phyloP scores from a whole-genome alignment of 768 basidiomycete species.

The Lactarius pseudohatsudake region DNA sequence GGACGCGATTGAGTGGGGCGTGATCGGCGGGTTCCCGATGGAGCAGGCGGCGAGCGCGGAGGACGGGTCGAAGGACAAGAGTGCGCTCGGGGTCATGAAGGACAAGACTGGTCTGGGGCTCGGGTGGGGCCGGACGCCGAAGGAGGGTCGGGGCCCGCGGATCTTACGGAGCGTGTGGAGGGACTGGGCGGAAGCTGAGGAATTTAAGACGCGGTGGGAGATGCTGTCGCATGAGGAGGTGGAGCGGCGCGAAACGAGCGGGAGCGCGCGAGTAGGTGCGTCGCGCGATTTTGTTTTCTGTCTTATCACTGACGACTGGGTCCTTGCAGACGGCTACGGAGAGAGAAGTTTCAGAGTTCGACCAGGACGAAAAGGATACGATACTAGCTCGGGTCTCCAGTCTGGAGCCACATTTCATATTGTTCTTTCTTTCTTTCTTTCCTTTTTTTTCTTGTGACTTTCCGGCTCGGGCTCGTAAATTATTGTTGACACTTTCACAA shows the following conservation, averaged over 20 bases:
- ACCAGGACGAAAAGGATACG: slow-evolving; percentile 31
- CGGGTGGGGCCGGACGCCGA: slow-evolving; percentile 74
- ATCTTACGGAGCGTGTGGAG: slow-evolving; percentile 86
- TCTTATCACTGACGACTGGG: slow-evolving; percentile 1
- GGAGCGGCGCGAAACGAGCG: slow-evolving; percentile 83
- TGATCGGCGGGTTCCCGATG: slow-evolving; percentile 61
- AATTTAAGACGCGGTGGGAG: slow-evolving; percentile 86
- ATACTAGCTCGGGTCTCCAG: slow-evolving; percentile 4
- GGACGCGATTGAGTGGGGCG: slow-evolving; percentile 92
- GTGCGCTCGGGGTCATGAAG: slow-evolving; percentile 59
- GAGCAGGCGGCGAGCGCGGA: slow-evolving; percentile 36
- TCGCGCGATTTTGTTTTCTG: slow-evolving; percentile 19
- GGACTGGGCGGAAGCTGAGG: slow-evolving; percentile 91
- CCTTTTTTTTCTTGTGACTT: background rate
- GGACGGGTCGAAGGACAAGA: slow-evolving; percentile 45
- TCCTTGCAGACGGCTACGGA: slow-evolving; percentile 50
- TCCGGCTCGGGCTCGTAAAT: background rate
- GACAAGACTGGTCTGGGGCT: slow-evolving; percentile 82
- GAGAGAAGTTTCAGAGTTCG: slow-evolving; percentile 61
- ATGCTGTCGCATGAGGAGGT: slow-evolving; percentile 88
- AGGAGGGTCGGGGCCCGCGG: slow-evolving; percentile 79
- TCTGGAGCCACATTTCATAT: background rate
- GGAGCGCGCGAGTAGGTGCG: slow-evolving; percentile 75
- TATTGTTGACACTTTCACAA: background rate
- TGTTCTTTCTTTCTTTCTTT: background rate